These are phyloP conservation scores for Aphanomyces cochlioides DNA, from an alignment of 352 stramenopile species.

Conservation along the genomic window DNA sequence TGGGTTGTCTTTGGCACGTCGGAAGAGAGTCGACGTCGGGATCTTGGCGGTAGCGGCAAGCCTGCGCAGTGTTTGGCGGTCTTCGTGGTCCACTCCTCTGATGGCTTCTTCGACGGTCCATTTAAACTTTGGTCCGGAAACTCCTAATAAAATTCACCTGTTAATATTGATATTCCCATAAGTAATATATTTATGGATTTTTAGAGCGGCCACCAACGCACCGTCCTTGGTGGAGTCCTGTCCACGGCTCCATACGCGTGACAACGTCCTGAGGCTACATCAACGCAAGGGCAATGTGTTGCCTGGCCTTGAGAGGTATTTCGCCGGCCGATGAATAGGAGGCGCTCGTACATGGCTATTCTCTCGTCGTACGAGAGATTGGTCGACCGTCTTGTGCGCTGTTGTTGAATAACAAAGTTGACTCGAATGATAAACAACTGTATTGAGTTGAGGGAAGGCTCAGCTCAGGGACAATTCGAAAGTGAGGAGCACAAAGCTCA, in stretches of 20 bases:
- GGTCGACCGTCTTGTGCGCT: not conserved
- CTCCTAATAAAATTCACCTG: not conserved
- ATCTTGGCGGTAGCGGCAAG: not conserved
- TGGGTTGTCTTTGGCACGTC: not conserved
- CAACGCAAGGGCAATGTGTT: not conserved
- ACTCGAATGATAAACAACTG: no score
- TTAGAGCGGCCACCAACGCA: not conserved
- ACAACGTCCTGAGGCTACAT: not conserved
- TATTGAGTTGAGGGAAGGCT: no score
- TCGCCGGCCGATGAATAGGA: not conserved
- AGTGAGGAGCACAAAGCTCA: no score
- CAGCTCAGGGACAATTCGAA: no score
- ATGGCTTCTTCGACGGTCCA: not conserved
- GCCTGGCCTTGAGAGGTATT: not conserved
- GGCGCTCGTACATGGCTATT: not conserved
- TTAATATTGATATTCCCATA: slow-evolving; percentile 2
- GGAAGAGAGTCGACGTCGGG: not conserved
- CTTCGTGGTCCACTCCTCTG: not conserved
- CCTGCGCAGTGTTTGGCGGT: not conserved
- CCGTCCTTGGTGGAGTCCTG: not conserved
- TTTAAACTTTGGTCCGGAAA: not conserved
- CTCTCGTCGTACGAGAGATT: not conserved
- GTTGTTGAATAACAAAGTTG: no score
- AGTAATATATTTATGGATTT: not conserved
- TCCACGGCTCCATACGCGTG: not conserved